Conservation (phyloP, 306 rosid genomes). For the Neltuma alba region DNA sequence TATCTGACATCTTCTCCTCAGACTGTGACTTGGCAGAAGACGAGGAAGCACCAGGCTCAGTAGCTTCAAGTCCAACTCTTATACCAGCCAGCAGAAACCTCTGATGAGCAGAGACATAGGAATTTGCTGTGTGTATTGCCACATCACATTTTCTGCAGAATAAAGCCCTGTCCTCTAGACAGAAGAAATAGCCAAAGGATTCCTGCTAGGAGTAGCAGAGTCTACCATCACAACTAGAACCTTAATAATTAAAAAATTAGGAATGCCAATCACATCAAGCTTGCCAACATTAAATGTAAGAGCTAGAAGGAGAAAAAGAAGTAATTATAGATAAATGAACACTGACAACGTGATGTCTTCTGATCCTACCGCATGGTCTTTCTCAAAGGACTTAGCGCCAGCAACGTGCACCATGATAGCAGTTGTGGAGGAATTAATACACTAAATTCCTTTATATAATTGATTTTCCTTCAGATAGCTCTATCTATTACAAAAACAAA, state of each 20-base stretch:
- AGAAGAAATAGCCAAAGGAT: conserved; percentile 79
- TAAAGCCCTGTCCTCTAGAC: conserved; percentile 88
- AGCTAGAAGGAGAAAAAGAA: conserved; percentile 5
- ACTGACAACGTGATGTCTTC: neutral
- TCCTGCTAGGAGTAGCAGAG: conserved; percentile 59
- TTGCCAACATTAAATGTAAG: neutral
- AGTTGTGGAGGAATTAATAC: neutral
- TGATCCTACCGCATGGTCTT: neutral
- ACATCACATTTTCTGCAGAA: conserved; percentile 86
- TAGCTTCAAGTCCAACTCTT: conserved; percentile 64
- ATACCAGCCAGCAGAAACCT: conserved; percentile 81
- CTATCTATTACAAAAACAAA: neutral
- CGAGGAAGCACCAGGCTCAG: conserved; percentile 52
- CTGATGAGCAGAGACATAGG: conserved; percentile 59
- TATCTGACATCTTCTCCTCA: conserved; percentile 50
- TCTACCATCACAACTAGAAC: conserved; percentile 30
- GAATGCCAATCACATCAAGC: conserved; percentile 3
- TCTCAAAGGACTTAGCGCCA: neutral
- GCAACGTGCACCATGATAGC: neutral
- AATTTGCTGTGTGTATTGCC: conserved; percentile 65
- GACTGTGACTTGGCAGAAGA: conserved; percentile 48
- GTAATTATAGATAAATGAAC: neutral
- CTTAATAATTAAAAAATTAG: conserved; percentile 21
- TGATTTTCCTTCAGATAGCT: neutral
- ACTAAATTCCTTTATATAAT: neutral